Percentiles rank a stretch among this genome's conserved stretches.
Evolutionary conservation across 2,329 filamentous ascomycete species (phyloP).

Genomic region (Ophidiomyces ophidiicola): DNA sequence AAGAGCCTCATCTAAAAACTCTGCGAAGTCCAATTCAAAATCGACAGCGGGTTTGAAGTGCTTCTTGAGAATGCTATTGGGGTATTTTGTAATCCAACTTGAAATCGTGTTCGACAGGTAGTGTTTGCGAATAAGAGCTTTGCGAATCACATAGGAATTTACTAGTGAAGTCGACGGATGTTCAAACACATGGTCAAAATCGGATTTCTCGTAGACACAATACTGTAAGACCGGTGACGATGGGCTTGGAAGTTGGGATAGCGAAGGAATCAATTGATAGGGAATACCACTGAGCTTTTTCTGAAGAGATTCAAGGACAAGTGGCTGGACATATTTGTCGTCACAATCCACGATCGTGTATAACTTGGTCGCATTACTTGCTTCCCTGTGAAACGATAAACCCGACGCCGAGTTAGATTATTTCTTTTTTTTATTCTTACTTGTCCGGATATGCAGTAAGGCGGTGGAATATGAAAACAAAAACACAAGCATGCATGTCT

Average conservation of each 20-base stretch:
- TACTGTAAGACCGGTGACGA: conserved; percentile 57
- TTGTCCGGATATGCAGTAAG: neutral
- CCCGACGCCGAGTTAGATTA: conserved; percentile 4
- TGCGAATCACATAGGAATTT: conserved; percentile 90
- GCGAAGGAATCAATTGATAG: conserved; percentile 45
- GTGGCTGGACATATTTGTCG: conserved; percentile 76
- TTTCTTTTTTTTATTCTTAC: too few species aligned
- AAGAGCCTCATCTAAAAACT: conserved; percentile 88
- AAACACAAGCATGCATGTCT: conserved; percentile 7
- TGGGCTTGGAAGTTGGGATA: conserved; percentile 37
- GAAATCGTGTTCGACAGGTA: conserved; percentile 74
- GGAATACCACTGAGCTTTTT: conserved; percentile 44
- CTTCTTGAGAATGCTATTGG: conserved; percentile 51
- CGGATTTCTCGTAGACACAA: conserved; percentile 71
- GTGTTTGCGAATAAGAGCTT: conserved; percentile 92
- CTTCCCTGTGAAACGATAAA: conserved; percentile 10
- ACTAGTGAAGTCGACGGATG: conserved; percentile 53
- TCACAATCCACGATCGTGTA: conserved; percentile 74
- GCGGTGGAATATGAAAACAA: neutral
- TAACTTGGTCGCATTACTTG: conserved; percentile 32
- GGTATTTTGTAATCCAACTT: conserved; percentile 77
- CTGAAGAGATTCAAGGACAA: conserved; percentile 62
- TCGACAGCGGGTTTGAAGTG: conserved; percentile 69
- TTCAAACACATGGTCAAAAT: conserved; percentile 62
- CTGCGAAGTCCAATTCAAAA: conserved; percentile 92